Conservation (phyloP, 306 rosid genomes). For the Prunus persica region DNA sequence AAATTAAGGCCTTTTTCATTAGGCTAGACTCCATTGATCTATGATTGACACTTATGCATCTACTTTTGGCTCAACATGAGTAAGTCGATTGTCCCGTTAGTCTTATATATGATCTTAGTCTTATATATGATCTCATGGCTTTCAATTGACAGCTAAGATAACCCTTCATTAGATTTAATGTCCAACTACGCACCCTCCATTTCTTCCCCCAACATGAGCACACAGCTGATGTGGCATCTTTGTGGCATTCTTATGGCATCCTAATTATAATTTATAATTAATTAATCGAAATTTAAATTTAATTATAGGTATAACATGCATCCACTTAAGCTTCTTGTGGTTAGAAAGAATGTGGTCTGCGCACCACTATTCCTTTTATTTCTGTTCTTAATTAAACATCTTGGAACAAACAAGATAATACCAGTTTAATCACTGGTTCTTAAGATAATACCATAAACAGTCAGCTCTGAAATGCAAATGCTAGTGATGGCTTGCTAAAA, state of each 20-base stretch:
- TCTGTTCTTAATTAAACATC: background rate
- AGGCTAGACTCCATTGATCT: rapidly evolving
- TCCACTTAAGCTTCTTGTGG: background rate
- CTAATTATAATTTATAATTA: background rate
- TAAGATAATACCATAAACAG: background rate
- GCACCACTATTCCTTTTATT: background rate
- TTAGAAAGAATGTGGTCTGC: background rate
- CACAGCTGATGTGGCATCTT: background rate
- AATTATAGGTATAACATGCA: background rate
- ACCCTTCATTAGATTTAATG: background rate
- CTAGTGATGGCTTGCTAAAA: too few relatives aligned
- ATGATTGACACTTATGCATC: too few relatives aligned
- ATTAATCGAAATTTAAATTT: background rate
- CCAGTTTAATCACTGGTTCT: background rate
- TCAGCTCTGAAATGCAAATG: too few relatives aligned
- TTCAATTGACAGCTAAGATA: background rate
- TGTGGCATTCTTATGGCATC: background rate
- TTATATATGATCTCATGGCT: background rate
- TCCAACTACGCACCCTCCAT: conserved; percentile 12
- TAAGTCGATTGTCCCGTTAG: too few relatives aligned
- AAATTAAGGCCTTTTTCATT: too few relatives aligned
- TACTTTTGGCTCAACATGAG: too few relatives aligned
- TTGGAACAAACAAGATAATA: background rate
- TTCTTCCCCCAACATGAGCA: background rate
- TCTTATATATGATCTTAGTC: background rate